Evolutionary conservation across 345 rosid genomes (phyloP).

Genomic region (Excoecaria cochinchinensis): DNA sequence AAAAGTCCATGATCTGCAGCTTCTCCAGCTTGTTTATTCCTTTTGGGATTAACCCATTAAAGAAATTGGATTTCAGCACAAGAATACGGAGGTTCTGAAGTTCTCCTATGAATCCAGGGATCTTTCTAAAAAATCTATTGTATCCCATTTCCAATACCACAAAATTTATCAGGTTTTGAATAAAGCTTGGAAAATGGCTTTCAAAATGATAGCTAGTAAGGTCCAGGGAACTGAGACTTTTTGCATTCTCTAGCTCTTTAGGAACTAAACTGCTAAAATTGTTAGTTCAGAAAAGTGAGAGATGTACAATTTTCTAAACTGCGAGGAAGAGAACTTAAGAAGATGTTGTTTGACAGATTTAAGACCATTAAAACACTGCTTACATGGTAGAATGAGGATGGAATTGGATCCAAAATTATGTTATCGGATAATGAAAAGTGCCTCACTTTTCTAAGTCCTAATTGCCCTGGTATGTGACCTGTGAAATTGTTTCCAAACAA

Average conservation of each 20-base stretch:
- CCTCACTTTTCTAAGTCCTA: background rate
- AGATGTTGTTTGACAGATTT: constrained; percentile 15
- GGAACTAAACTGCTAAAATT: constrained; percentile 21
- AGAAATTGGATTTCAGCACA: constrained; percentile 11
- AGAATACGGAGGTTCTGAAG: constrained; percentile 10
- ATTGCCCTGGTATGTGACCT: background rate
- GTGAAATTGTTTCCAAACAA: background rate
- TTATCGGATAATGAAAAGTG: background rate
- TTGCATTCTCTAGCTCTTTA: constrained; percentile 9
- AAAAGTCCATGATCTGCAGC: constrained; percentile 21
- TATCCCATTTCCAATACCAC: constrained; percentile 6
- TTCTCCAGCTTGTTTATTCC: constrained; percentile 18
- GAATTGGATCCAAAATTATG: background rate
- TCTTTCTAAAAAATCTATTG: constrained; percentile 9
- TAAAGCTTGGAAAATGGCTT: constrained; percentile 14
- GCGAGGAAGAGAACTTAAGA: constrained; percentile 2
- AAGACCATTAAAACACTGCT: background rate
- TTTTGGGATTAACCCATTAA: constrained; percentile 16
- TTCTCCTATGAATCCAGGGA: constrained; percentile 9
- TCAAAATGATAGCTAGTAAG: constrained; percentile 11
- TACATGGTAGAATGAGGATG: background rate
- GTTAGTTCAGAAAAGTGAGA: constrained; percentile 25
- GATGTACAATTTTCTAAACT: constrained; percentile 18
- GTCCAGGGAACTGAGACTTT: constrained; percentile 14
- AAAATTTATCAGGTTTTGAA: constrained; percentile 1